Base-by-base conservation (phyloP, 192 early-diverging fungal genomes). In the Geosiphon pyriformis region DNA sequence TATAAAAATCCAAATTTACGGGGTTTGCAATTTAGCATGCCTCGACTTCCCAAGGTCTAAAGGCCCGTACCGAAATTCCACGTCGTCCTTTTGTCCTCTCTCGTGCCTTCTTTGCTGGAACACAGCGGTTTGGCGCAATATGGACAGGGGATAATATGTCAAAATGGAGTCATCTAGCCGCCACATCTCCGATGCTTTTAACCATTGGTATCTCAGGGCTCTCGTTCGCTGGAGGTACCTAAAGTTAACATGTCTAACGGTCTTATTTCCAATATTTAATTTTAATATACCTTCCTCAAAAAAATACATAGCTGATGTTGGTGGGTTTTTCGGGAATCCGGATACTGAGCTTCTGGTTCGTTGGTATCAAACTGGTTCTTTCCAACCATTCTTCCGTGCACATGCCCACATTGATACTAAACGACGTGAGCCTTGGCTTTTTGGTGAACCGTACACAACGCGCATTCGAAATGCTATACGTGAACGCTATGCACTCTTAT, bases 121-220 rank as follows among this genome's bases (percentile, higher is more conserved):
- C 90, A 17, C 97, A 98, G 70, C 89, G 94, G 20, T 93, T 90
- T 69, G 95, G 97, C 34, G 88, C 97, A 2, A 88, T 96, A 50
- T 99, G 97, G 97, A 99, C 97, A 2, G 97, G 97, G 37, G 97
- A 99, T 74, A 99, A 97, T 71, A 74, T 85, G 4, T 94, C 93
- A 7, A 76, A 78, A 27, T 99, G 97, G 97, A 84, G 87, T 50
- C 90, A 96, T 51, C 69, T 99, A 51, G 83, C 76, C 26, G 81
- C 82, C 4, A 86, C 93, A 11, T 81, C 88, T 4, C 93, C 95
- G 3, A 98, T 98, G 95, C 71, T 95, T 17, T 73, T 99, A 47
- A 83, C 90, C 49, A 88, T 95, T 72, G 87, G 92, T 64, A 52
- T 94, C 29, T 81, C 88, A 27, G 97, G 95, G n/a, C 75, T 98